Evolutionary conservation across 495 filamentous ascomycete species (phyloP).

Genomic region (Bacidia gigantensis): DNA sequence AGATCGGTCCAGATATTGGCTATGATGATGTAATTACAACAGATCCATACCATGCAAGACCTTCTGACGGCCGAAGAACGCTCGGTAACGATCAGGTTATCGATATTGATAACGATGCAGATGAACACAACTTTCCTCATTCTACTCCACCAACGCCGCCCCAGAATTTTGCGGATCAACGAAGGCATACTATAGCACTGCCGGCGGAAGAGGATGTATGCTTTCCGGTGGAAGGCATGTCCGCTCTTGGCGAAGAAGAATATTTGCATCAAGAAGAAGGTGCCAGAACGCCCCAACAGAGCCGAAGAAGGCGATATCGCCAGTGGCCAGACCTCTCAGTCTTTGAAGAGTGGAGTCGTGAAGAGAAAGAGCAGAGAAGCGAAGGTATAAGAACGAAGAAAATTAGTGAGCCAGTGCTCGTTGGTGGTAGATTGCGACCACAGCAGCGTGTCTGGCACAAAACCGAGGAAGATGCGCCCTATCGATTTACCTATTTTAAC

Average conservation of each 20-base stretch:
- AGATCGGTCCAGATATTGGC: conserved; percentile 42
- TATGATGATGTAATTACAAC: conserved; percentile 72
- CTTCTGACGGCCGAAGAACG: conserved; percentile 33
- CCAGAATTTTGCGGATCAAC: conserved; percentile 26
- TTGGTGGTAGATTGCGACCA: conserved; percentile 76
- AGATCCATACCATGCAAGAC: conserved; percentile 33
- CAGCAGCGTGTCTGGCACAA: conserved; percentile 70
- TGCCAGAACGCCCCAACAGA: conserved; percentile 23
- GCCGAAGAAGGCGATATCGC: conserved; percentile 39
- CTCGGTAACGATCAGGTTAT: conserved; percentile 39
- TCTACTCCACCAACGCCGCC: conserved; percentile 25
- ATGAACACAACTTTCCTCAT: conserved; percentile 15
- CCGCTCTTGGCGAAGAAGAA: conserved; percentile 70
- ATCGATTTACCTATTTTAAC: conserved; percentile 96
- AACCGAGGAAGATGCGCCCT: conserved; percentile 80
- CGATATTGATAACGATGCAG: conserved; percentile 40
- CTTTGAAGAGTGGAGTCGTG: conserved; percentile 77
- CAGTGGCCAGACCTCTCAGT: conserved; percentile 60
- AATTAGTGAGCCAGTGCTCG: conserved; percentile 81
- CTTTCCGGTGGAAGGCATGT: conserved; percentile 68
- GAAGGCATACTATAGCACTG: conserved; percentile 37
- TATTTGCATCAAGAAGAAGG: conserved; percentile 29
- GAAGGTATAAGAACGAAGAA: conserved; percentile 82
- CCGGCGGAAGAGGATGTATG: conserved; percentile 80
- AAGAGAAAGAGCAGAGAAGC: conserved; percentile 81